phyloP scores from a whole-genome alignment of 108 stramenopile genomes.

The Halocafeteria seosinensis region DNA sequence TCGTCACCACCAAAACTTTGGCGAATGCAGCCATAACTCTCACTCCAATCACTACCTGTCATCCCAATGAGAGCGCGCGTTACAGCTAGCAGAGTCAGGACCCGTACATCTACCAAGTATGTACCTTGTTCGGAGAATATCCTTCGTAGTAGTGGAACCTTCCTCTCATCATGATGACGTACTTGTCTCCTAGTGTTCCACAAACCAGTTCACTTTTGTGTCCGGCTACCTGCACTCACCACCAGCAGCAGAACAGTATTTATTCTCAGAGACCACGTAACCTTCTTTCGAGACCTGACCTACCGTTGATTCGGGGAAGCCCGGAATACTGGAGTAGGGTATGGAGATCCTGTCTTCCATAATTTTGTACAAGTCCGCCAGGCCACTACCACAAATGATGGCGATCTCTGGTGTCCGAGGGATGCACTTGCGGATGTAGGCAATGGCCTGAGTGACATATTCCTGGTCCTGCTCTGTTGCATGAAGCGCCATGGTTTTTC shows the following conservation, averaged over 20 bases:
- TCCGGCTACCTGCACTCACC: no score
- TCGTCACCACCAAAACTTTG: conserved; percentile 59
- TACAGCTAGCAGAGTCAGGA: no score
- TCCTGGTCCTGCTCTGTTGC: no score
- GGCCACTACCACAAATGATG: conserved; percentile 72
- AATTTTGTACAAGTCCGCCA: conserved; percentile 47
- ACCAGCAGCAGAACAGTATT: no score
- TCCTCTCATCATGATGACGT: conserved; percentile 63
- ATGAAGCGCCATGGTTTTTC: no score
- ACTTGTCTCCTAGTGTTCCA: conserved; percentile 41
- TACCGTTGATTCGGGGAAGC: conserved; percentile 58
- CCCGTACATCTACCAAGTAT: conserved; percentile 60
- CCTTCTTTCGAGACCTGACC: no score
- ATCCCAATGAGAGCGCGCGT: no score
- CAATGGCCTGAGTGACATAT: no score
- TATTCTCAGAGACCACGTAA: no score
- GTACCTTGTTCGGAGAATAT: no score
- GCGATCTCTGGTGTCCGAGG: conserved; percentile 44
- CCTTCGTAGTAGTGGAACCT: conserved; percentile 84
- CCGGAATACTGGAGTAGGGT: conserved; percentile 54
- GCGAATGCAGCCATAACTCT: conserved; percentile 27
- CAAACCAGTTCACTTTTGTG: conserved; percentile 71
- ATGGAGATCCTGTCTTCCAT: conserved; percentile 29
- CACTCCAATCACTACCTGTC: no score
- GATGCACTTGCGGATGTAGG: no score